These are phyloP conservation scores for Glycyrrhiza uralensis DNA, from an alignment of 306 rosid genomes.

Conservation along the genomic window DNA sequence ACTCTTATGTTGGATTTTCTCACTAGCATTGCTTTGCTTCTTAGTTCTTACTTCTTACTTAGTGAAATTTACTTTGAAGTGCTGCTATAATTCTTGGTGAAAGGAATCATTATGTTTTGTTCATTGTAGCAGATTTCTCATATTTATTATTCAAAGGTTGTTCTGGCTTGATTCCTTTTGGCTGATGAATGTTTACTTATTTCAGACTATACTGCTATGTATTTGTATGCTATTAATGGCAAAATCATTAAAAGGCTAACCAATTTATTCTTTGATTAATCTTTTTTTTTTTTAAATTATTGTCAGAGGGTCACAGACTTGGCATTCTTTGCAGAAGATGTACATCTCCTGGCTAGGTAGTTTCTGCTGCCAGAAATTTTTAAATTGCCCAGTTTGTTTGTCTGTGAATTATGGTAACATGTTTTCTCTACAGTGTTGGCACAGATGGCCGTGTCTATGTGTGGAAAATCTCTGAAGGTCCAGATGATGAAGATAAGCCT, in stretches of 20 bases:
- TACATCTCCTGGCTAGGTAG: slow-evolving; percentile 97
- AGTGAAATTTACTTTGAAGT: slow-evolving; percentile 12
- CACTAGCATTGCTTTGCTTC: not conserved
- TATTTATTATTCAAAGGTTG: not conserved
- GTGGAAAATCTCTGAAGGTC: slow-evolving; percentile 96
- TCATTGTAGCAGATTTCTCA: not conserved
- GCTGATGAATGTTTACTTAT: not conserved
- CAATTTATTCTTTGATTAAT: slow-evolving; percentile 9
- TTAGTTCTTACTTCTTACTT: too few species aligned
- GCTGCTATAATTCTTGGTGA: slow-evolving; percentile 4
- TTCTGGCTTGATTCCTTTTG: slow-evolving; percentile 14
- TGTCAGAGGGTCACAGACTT: slow-evolving; percentile 97
- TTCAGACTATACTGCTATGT: not conserved
- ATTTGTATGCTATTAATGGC: not conserved
- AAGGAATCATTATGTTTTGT: slow-evolving; percentile 4
- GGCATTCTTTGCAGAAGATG: slow-evolving; percentile 99
- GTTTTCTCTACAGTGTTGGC: slow-evolving; percentile 69
- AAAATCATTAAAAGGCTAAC: not conserved
- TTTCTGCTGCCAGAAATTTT: slow-evolving; percentile 13
- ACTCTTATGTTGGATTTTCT: not conserved
- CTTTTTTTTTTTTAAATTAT: slow-evolving; percentile 11
- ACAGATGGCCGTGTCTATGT: slow-evolving; percentile 85
- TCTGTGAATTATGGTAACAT: slow-evolving; percentile 25
- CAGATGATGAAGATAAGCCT: slow-evolving; percentile 85
- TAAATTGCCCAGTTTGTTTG: not conserved